Base-by-base conservation (phyloP, 2,329 filamentous ascomycete genomes). In the Neonectria faginata region DNA sequence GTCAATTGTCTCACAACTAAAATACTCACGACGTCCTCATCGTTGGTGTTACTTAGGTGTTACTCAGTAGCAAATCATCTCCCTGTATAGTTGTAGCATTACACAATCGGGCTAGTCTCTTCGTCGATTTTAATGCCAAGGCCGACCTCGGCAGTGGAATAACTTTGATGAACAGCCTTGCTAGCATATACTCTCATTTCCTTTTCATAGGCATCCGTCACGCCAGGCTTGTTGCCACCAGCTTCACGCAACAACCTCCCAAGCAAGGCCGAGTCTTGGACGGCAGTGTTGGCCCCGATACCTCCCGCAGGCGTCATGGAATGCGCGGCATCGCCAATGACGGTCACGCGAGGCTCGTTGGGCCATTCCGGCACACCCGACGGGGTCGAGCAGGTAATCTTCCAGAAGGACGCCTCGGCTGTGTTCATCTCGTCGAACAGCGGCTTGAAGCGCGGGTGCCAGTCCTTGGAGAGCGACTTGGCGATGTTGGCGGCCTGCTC, bases 341-440 rank as follows among this genome's bases (percentile, higher is more conserved):
- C 79, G 0, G 86, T 88, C 10, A 88, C 86, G 0, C 87, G 81
- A 0, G 84, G 81, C 57, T 88, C 83, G 48, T 87, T 89, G 9
- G 77, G 69, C 88, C 88, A 90, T 48, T 85, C 80, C 0, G 88
- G 88, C 0, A 90, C 86, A 1, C 88, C 87, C 0, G 80, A 80
- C 0, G 88, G 88, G 0, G 81, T 84, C 0, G 87, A 89, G 67
- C 86, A 90, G 2, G 88, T 89, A 52, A 91, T 89, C 70, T 89
- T 90, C 86, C 87, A 90, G 67, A 91, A 90, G 0, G 88, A 88
- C 0, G 88, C 85, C 67, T 90, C 86, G 0, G 75, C 67, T 60
- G 83, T 84, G 5, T 79, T 73, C 85, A 89, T 89, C 39, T 88
- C 70, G 6, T 89, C 86, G 63, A 91, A 85, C 0, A 91, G 75